These are phyloP conservation scores for Pholiota adiposa DNA, from an alignment of 1,284 basidiomycete species.

Conservation along the genomic window DNA sequence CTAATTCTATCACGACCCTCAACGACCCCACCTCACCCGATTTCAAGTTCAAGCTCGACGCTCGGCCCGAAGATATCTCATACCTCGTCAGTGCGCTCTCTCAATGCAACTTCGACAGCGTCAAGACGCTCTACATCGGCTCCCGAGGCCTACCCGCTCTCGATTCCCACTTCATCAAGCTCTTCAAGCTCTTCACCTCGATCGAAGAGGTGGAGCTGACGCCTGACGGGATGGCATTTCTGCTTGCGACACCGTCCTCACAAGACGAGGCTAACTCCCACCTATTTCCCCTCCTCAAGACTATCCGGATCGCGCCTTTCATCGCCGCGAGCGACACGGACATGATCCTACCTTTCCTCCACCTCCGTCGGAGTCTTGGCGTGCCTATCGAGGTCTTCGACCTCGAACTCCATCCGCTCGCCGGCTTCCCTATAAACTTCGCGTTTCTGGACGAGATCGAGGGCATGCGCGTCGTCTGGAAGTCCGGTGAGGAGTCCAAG, in stretches of 20 bases:
- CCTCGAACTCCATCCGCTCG: neutral
- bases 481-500: neutral
- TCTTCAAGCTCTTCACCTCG: neutral
- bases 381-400: neutral
- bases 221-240: constrained; percentile 4
- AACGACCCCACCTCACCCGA: neutral
- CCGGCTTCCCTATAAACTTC: constrained; percentile 4
- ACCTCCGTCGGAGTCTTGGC: neutral
- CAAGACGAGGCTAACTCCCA: neutral
- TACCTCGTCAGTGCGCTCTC: constrained; percentile 1
- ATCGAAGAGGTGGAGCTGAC: constrained; percentile 2
- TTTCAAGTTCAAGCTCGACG: constrained; percentile 9
- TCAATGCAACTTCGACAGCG: neutral
- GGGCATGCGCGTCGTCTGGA: constrained; percentile 3
- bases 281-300: constrained; percentile 2
- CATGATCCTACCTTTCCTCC: constrained; percentile 6
- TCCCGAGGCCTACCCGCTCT: neutral
- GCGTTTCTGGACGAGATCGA: constrained; percentile 5
- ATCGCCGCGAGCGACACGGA: neutral
- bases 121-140: neutral
- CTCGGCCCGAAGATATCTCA: neutral
- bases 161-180: neutral
- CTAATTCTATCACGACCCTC: constrained; percentile 1
- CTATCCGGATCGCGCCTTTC: constrained; percentile 4
- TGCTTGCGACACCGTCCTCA: neutral